Base-by-base conservation (phyloP, 306 rosid genomes). In the Glycine tomentella region DNA sequence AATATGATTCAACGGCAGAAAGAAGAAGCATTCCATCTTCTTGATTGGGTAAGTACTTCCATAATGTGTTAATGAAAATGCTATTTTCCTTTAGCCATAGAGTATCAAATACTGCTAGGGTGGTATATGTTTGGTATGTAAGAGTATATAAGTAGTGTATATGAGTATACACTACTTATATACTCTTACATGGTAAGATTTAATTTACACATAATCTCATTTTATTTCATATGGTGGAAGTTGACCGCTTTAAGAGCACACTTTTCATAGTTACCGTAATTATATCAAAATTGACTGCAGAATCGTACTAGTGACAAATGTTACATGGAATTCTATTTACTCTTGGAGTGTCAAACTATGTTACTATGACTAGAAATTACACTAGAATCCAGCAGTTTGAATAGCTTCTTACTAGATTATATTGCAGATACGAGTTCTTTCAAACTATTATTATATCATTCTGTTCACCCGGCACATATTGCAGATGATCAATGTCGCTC, bases 401-500 rank as follows among this genome's bases (percentile, higher is more conserved):
- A 51, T 51, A 13, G 16, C 57, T 51, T 51, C 57, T 14, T 51
- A 51, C 16, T 4, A 13, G 7, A 51, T 51, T 51, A 51, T n/a
- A 51, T 13, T 17, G 14, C 57, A 14, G 16, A 51, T 14, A 3
- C 5, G 15, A 51, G 57, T 51, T 3, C 16, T 51, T 51, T 51
- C 16, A 51, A 51, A 51, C 16, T 51, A 51, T 4, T 51, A 14
- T 4, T 25, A 25, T 25, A 12, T 51, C 16, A 13, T 51, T 51
- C 2, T 51, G 57, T 13, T 40, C 13, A 51, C 7, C 7, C 13
- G 57, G 88, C 81, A 83, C 65, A n/a, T 11, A 14, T n/a, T n/a
- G n/a, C n/a, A n/a, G n/a, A 86, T 83, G 84, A 82, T 90, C 72
- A 79, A 85, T 7, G 66, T 85, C 25, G 88, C 87, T 74, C 84